Conservation (phyloP, 2,329 filamentous ascomycete species). For the Colletotrichum cereale region DNA sequence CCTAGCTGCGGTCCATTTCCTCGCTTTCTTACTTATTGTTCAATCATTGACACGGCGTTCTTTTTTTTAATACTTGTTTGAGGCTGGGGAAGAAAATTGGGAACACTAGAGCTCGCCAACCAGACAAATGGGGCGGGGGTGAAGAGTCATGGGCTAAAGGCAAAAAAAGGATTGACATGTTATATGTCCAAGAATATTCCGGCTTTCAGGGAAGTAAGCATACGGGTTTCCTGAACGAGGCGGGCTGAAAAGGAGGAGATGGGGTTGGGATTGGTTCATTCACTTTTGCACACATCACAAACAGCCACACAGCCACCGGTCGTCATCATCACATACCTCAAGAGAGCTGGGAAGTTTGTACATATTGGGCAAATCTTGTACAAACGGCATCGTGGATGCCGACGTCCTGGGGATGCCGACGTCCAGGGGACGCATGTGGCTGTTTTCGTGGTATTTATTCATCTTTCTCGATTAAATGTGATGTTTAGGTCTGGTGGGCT, state of each 20-base stretch:
- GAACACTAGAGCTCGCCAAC: conserved; percentile 31
- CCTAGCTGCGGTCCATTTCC: background rate
- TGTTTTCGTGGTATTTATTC: background rate
- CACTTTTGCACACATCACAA: conserved; percentile 1
- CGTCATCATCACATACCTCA: conserved; percentile 18
- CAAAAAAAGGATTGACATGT: conserved; percentile 19
- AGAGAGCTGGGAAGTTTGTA: conserved; percentile 27
- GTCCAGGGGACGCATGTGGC: background rate
- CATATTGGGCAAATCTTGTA: conserved; percentile 24
- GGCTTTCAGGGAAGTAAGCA: conserved; percentile 5
- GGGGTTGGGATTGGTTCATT: background rate
- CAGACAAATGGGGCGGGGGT: conserved; percentile 22
- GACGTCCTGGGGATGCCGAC: background rate
- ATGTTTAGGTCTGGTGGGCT: conserved; percentile 38
- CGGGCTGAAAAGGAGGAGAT: background rate
- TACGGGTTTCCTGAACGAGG: background rate
- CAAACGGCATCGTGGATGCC: conserved; percentile 19
- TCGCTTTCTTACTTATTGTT: conserved; percentile 17
- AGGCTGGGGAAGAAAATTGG: conserved; percentile 27
- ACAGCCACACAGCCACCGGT: conserved; percentile 4
- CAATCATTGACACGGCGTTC: conserved; percentile 36
- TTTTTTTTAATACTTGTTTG: conserved; percentile 8
- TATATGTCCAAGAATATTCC: background rate
- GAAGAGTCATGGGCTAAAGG: conserved; percentile 15
- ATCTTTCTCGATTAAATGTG: conserved; percentile 32